These are phyloP conservation scores for Styphnolobium japonicum DNA, from an alignment of 306 rosid species.

Conservation along the genomic window DNA sequence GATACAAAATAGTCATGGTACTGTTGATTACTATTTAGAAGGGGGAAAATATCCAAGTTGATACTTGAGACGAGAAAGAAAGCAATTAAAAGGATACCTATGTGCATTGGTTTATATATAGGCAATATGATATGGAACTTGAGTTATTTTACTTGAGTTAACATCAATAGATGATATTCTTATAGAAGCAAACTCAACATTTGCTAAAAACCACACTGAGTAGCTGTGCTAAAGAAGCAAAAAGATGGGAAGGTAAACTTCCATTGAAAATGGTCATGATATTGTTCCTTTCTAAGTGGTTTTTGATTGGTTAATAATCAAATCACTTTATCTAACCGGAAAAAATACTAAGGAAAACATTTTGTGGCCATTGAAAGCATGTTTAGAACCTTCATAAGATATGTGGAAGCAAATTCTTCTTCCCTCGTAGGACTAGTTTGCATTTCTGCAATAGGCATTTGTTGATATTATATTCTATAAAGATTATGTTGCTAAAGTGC, in stretches of 20 bases:
- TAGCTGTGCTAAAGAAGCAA: not conserved
- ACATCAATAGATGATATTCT: not conserved
- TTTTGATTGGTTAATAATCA: not conserved
- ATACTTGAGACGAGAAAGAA: not conserved
- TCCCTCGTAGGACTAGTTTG: not conserved
- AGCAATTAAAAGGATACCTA: not conserved
- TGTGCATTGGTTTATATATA: not conserved
- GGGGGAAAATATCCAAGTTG: not conserved
- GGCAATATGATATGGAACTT: not conserved
- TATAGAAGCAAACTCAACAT: not conserved
- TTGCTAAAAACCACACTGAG: not conserved
- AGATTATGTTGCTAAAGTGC: conserved; percentile 4
- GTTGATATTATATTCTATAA: conserved; percentile 9
- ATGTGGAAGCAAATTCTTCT: not conserved
- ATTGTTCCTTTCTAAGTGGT: not conserved
- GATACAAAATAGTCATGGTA: not conserved
- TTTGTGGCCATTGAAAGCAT: not conserved
- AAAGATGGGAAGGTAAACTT: not conserved
- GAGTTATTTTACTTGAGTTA: not conserved
- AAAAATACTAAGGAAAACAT: not conserved
- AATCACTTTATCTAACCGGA: not conserved
- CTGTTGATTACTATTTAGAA: not conserved
- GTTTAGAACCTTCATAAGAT: not conserved
- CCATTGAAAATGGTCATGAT: not conserved
- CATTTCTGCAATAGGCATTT: conserved; percentile 14